These are phyloP conservation scores for Rhizoclosmatium sp. DNA, from an alignment of 192 early-diverging fungal species.

Conservation along the genomic window DNA sequence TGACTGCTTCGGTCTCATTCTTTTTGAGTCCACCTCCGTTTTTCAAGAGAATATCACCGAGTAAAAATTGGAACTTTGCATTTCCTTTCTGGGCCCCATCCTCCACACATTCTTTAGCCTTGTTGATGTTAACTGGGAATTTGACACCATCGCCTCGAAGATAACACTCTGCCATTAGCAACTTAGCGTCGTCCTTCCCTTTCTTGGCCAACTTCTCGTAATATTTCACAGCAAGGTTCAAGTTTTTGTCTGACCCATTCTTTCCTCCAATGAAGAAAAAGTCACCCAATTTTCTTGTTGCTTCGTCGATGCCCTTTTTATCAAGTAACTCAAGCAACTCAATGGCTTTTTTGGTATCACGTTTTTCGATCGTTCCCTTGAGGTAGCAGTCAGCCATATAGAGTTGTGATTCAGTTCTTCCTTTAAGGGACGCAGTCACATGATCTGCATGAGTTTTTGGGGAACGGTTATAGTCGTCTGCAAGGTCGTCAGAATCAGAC, in stretches of 20 bases:
- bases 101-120: neutral
- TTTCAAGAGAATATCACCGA: neutral
- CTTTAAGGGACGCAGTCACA: too few relatives aligned
- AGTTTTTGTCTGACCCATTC: neutral
- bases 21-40: neutral
- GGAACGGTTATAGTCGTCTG: too few relatives aligned
- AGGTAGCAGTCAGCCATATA: conserved; percentile 11
- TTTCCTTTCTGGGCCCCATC: neutral
- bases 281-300: conserved; percentile 1
- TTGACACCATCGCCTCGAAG: neutral
- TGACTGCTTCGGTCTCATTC: neutral
- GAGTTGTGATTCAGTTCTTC: neutral
- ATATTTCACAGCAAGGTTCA: neutral
- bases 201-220: neutral
- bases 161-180: neutral
- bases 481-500: neutral
- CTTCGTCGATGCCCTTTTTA: neutral
- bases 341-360: neutral
- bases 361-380: neutral
- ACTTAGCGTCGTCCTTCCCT: neutral
- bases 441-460: too few relatives aligned
- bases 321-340: neutral
- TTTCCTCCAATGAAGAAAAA: neutral
- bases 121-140: neutral
- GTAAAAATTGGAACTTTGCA: neutral